Percentiles rank a stretch among this genome's conserved stretches.
Conservation (phyloP, 176 grass and related monocot species). For the Triticum aestivum region DNA sequence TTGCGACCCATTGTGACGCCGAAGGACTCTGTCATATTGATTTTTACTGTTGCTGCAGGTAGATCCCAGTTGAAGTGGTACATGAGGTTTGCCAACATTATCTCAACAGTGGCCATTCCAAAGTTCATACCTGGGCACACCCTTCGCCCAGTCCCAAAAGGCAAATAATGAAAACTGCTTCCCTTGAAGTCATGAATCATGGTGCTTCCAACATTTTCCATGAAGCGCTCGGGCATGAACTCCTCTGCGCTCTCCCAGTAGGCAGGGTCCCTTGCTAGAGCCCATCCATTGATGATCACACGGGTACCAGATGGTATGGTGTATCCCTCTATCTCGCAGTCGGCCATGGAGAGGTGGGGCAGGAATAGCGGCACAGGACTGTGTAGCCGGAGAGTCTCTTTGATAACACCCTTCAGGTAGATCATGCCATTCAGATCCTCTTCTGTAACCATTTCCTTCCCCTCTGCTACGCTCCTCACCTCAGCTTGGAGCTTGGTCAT, state of each 20-base stretch:
- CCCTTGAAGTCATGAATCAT: background rate
- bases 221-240: slow-evolving; percentile 5
- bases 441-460: background rate
- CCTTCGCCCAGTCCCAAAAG: background rate
- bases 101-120: background rate
- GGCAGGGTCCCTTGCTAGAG: background rate
- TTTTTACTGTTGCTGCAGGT: background rate
- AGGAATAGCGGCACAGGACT: too few relatives aligned
- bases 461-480: background rate
- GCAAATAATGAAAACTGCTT: background rate
- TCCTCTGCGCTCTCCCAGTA: slow-evolving; percentile 29
- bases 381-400: too few relatives aligned
- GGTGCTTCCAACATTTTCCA: background rate
- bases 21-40: background rate
- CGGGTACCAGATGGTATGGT: background rate
- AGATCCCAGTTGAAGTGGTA: background rate
- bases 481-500: background rate
- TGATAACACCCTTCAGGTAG: too few relatives aligned
- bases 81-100: background rate
- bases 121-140: background rate
- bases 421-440: too few relatives aligned
- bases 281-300: background rate
- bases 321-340: too few relatives aligned
- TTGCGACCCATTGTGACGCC: background rate
- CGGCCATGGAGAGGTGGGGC: too few relatives aligned